Conservation (phyloP, 169 alveolate genomes). For the Plasmodium vivax region DNA sequence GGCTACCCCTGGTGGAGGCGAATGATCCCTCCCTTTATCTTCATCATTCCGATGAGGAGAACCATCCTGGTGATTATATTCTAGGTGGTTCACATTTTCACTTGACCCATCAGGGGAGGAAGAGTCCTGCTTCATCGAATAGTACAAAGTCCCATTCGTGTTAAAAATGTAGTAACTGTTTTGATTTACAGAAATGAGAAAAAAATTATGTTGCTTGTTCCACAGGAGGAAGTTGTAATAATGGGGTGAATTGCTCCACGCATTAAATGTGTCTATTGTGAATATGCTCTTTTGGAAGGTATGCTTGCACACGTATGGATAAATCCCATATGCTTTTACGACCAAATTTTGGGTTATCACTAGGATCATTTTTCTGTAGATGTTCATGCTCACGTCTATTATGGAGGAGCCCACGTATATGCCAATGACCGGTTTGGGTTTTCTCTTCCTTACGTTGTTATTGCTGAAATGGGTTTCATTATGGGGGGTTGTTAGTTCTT, state of each 20-base stretch:
- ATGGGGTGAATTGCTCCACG: background rate
- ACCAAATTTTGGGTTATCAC: conserved; percentile 19
- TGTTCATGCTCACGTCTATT: conserved; percentile 39
- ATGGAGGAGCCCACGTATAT: conserved; percentile 39
- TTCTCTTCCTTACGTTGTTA: background rate
- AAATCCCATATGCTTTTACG: conserved; percentile 38
- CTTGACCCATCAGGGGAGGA: background rate
- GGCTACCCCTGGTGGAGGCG: background rate
- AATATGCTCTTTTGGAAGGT: conserved; percentile 45
- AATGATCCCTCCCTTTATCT: background rate
- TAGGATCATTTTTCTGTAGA: conserved; percentile 57
- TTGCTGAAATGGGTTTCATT: background rate
- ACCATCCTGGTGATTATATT: background rate
- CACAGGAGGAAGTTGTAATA: conserved; percentile 54
- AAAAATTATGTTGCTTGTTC: conserved; percentile 71
- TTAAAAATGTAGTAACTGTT: conserved; percentile 61
- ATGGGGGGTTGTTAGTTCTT: background rate
- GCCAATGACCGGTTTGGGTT: conserved; percentile 40
- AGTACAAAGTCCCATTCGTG: conserved; percentile 68
- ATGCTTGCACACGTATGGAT: conserved; percentile 74
- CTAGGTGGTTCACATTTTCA: background rate
- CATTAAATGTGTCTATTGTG: conserved; percentile 43
- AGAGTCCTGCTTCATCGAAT: background rate
- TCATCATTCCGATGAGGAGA: background rate
- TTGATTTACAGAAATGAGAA: conserved; percentile 42